Conservation (phyloP, 768 basidiomycete genomes). For the Mycena floridula region DNA sequence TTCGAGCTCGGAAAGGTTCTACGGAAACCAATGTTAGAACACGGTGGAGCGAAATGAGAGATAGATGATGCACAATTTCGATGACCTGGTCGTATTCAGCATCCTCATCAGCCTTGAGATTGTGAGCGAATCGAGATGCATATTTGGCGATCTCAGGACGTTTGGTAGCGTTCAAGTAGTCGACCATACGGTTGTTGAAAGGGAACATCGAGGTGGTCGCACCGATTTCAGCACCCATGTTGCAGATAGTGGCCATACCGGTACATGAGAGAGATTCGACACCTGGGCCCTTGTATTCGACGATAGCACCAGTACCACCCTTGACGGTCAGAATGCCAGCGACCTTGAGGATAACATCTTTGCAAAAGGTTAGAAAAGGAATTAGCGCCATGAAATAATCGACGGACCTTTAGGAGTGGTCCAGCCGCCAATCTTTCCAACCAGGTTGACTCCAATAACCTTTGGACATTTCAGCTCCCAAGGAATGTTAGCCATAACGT, state of each 20-base stretch:
- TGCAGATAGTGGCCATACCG: conserved; percentile 99
- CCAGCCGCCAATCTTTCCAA: conserved; percentile 94
- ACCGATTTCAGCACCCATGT: conserved; percentile 99
- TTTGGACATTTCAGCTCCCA: conserved; percentile 99
- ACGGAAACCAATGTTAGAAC: conserved; percentile 3
- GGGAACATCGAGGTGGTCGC: conserved; percentile 99
- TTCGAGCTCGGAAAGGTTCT: conserved; percentile 96
- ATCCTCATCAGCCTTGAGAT: conserved; percentile 80
- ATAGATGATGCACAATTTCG: conserved; percentile 65
- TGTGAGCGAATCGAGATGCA: conserved; percentile 84
- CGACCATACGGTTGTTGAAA: conserved; percentile 91
- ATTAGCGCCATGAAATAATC: not conserved
- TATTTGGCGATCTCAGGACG: conserved; percentile 84
- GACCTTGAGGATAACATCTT: conserved; percentile 98
- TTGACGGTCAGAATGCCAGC: conserved; percentile 99
- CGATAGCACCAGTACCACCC: conserved; percentile 98
- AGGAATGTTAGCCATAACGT: conserved; percentile 96
- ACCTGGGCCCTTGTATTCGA: conserved; percentile 94
- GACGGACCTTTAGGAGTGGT: conserved; percentile 88
- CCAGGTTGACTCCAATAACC: conserved; percentile 95
- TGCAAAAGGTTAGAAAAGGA: not conserved
- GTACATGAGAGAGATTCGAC: conserved; percentile 96
- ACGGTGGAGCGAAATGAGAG: not conserved
- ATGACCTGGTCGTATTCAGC: conserved; percentile 93
- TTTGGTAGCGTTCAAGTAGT: conserved; percentile 94